A percentile compares a stretch with the other conserved stretches of the same genome.
phyloP scores from a whole-genome alignment of 306 rosid genomes.

The Astragalus glycyphyllos region DNA sequence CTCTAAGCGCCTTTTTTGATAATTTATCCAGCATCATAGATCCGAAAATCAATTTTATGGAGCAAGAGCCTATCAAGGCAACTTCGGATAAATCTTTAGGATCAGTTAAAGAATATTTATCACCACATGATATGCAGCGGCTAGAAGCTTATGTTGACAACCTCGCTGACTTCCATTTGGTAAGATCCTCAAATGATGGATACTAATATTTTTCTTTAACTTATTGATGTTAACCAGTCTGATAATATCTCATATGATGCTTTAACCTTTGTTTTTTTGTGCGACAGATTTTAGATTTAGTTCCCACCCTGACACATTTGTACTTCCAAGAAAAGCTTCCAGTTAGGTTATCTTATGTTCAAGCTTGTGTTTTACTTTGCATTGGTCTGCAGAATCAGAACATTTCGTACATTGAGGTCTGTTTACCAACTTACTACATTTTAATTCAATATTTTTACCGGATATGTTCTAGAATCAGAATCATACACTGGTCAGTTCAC shows the following conservation, averaged over 20 bases:
- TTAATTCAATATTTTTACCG: conserved; percentile 3
- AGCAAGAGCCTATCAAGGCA: conserved; percentile 47
- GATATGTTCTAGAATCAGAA: conserved; percentile 23
- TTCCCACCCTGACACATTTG: conserved; percentile 66
- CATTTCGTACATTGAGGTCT: conserved; percentile 77
- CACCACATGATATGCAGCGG: conserved; percentile 92
- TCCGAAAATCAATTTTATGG: conserved; percentile 82
- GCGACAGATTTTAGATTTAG: conserved; percentile 80
- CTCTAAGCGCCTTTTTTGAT: conserved; percentile 40
- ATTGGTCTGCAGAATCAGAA: conserved; percentile 80
- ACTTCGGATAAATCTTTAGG: conserved; percentile 53
- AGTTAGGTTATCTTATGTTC: conserved; percentile 68
- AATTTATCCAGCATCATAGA: conserved; percentile 74
- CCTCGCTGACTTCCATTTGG: conserved; percentile 86
- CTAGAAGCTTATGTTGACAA: conserved; percentile 85
- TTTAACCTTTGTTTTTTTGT: conserved; percentile 33
- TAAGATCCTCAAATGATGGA: conserved; percentile 53
- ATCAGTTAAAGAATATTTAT: conserved; percentile 62
- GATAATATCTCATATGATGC: background rate
- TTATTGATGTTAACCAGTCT: conserved; percentile 16
- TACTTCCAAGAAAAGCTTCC: conserved; percentile 81
- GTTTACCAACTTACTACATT: conserved; percentile 38
- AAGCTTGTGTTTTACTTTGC: conserved; percentile 90
- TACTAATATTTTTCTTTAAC: background rate
- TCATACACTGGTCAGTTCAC: conserved; percentile 11